Percentiles rank a stretch among this genome's conserved stretches.
phyloP scores from a whole-genome alignment of 2,329 filamentous ascomycete species.

The Aspergillus sp. region DNA sequence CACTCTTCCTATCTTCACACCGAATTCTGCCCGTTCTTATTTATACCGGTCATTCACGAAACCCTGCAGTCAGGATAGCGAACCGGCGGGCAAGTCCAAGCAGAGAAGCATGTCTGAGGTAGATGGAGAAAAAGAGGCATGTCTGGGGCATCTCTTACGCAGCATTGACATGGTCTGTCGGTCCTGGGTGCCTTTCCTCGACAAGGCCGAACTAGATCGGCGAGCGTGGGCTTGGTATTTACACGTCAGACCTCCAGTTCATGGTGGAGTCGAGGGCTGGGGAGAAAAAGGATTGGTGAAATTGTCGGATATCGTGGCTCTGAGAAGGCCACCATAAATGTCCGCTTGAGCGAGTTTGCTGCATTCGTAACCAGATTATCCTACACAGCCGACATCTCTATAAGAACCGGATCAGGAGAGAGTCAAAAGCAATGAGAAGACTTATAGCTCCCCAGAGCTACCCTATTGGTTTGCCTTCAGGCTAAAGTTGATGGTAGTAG shows the following conservation, averaged over 20 bases:
- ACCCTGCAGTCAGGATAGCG: slow-evolving; percentile 9
- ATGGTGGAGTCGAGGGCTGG: slow-evolving; percentile 74
- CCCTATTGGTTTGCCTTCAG: not conserved
- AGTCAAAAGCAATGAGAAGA: not conserved
- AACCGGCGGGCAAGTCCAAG: slow-evolving; percentile 37
- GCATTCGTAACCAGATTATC: not conserved
- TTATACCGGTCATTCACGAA: slow-evolving; percentile 49
- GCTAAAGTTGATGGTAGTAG: not conserved
- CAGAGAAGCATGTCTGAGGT: slow-evolving; percentile 50
- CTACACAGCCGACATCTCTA: not conserved
- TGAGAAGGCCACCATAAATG: slow-evolving; percentile 19
- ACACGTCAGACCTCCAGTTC: slow-evolving; percentile 72
- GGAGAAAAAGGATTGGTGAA: slow-evolving; percentile 73
- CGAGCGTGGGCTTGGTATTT: slow-evolving; percentile 83
- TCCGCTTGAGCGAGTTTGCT: not conserved
- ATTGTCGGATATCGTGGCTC: slow-evolving; percentile 61
- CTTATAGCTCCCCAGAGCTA: not conserved
- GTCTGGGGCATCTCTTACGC: slow-evolving; percentile 67
- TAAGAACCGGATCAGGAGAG: not conserved
- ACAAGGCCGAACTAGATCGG: slow-evolving; percentile 66
- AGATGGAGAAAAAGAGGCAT: slow-evolving; percentile 65
- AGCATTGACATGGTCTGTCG: slow-evolving; percentile 69
- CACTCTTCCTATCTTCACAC: slow-evolving; percentile 70
- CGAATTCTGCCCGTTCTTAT: slow-evolving; percentile 66
- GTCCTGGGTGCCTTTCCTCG: slow-evolving; percentile 70